Conservation (phyloP, 768 basidiomycete genomes). For the Agrocybe praecox region DNA sequence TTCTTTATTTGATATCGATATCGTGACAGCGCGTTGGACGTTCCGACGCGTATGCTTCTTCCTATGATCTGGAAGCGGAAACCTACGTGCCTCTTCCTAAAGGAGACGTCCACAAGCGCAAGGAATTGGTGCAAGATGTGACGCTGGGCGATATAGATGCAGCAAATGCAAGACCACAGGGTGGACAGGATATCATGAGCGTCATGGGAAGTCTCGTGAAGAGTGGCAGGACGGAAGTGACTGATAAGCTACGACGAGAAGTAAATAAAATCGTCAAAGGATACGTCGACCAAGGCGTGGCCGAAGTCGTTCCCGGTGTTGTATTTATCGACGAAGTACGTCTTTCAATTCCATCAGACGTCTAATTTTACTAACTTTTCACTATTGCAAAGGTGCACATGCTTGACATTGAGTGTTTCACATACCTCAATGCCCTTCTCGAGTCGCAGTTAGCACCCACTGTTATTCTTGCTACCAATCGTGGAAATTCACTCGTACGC, state of each 20-base stretch:
- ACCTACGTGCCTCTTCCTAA: conserved; percentile 98
- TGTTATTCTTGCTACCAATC: conserved; percentile 95
- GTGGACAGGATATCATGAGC: conserved; percentile 98
- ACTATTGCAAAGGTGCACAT: conserved; percentile 90
- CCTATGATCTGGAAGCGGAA: conserved; percentile 97
- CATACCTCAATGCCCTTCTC: conserved; percentile 93
- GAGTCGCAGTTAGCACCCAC: conserved; percentile 98
- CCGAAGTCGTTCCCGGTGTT: conserved; percentile 96
- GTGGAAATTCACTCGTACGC: conserved; percentile 89
- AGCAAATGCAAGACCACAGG: conserved; percentile 94
- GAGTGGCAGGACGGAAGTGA: conserved; percentile 92
- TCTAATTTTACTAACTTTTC: conserved; percentile 5
- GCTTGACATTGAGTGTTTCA: conserved; percentile 99
- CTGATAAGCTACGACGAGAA: conserved; percentile 92
- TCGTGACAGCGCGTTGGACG: conserved; percentile 89
- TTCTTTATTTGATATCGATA: conserved; percentile 4
- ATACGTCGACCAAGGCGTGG: conserved; percentile 98
- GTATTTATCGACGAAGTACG: conserved; percentile 98
- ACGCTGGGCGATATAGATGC: conserved; percentile 95
- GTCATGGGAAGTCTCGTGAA: conserved; percentile 94
- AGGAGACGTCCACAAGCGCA: conserved; percentile 94
- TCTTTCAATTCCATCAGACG: conserved; percentile 4
- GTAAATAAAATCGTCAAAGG: conserved; percentile 98
- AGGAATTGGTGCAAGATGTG: conserved; percentile 94
- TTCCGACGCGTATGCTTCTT: conserved; percentile 96